Evolutionary conservation across 179 eudicot genomes (phyloP).

Genomic region (Sideroxylon spinosum): DNA sequence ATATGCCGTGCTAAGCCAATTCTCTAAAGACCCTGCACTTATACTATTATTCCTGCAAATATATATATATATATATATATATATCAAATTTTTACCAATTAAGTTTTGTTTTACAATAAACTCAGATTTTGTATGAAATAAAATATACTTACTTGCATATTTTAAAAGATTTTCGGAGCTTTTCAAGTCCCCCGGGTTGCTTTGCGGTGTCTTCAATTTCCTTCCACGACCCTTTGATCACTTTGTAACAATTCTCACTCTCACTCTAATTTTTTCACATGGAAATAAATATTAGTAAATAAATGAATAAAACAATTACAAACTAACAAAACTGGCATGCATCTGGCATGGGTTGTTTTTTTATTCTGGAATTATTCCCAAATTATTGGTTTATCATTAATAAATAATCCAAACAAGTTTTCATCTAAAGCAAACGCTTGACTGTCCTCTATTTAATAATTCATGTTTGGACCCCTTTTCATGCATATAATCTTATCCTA

Average conservation of each 20-base stretch:
- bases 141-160: slow-evolving; percentile 61
- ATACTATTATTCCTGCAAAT: slow-evolving; percentile 23
- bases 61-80: too few relatives aligned
- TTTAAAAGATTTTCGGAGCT: slow-evolving; percentile 59
- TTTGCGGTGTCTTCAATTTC: slow-evolving; percentile 56
- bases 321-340: not conserved
- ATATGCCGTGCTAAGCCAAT: slow-evolving; percentile 56
- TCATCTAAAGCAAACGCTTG: not conserved
- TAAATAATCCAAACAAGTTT: not conserved
- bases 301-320: not conserved
- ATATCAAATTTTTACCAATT: too few relatives aligned
- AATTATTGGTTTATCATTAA: not conserved
- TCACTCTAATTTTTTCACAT: slow-evolving; percentile 41
- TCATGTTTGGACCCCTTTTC: slow-evolving; percentile 5
- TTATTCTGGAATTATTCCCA: not conserved
- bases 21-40: slow-evolving; percentile 25
- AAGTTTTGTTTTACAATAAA: too few relatives aligned
- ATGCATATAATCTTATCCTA: slow-evolving; percentile 13
- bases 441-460: not conserved
- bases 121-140: not conserved
- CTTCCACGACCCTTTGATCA: slow-evolving; percentile 76
- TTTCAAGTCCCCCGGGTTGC: slow-evolving; percentile 49
- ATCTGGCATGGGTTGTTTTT: not conserved
- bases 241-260: slow-evolving; percentile 75
- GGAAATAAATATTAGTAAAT: not conserved